Evolutionary conservation across 2,329 filamentous ascomycete species (phyloP).

Genomic region (Endoconidiophora laricicola): DNA sequence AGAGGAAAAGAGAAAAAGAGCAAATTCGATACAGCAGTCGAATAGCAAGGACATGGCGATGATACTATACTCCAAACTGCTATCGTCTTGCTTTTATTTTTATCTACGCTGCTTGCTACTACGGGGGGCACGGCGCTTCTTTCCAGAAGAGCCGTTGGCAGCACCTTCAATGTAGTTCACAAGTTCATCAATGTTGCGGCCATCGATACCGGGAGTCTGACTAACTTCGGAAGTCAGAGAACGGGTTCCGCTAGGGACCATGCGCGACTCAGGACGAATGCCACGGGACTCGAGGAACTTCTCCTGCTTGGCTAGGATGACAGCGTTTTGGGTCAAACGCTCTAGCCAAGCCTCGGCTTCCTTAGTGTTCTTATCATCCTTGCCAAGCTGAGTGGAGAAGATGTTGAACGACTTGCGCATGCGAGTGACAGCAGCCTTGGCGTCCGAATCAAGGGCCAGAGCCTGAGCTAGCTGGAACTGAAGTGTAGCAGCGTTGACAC

Average conservation of each 20-base stretch:
- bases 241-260: constrained; percentile 14
- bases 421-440: constrained; percentile 73
- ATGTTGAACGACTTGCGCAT: constrained; percentile 97
- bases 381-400: constrained; percentile 72
- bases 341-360: constrained; percentile 94
- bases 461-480: constrained; percentile 96
- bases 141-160: constrained; percentile 29
- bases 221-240: too few species aligned
- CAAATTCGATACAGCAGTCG: neutral
- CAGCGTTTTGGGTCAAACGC: constrained; percentile 88
- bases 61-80: neutral
- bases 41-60: too few species aligned
- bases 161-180: constrained; percentile 84
- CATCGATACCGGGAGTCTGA: constrained; percentile 33
- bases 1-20: neutral
- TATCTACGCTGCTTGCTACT: constrained; percentile 33
- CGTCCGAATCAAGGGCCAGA: constrained; percentile 85
- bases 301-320: constrained; percentile 82
- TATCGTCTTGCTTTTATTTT: neutral
- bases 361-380: constrained; percentile 92
- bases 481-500: constrained; percentile 83
- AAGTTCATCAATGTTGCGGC: constrained; percentile 79
- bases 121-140: constrained; percentile 18
- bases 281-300: constrained; percentile 68
- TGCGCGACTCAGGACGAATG: constrained; percentile 49